These are phyloP conservation scores for Neonectria hederae DNA, from an alignment of 2,329 filamentous ascomycete genomes.

Conservation along the genomic window DNA sequence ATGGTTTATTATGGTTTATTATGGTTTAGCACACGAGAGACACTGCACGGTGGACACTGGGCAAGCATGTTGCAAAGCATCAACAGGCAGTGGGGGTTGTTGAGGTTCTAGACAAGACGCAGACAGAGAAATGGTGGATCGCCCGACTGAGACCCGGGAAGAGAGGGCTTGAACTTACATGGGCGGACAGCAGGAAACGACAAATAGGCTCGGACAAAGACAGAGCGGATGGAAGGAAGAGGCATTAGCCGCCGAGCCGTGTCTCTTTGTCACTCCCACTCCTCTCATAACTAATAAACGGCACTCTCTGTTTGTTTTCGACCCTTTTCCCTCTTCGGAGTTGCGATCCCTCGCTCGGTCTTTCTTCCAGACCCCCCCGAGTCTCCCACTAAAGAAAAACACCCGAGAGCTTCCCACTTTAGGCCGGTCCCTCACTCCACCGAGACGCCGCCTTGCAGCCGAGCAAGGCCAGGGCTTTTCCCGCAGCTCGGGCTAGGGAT, in stretches of 20 bases:
- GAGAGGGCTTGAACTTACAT: background rate
- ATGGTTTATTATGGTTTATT: background rate
- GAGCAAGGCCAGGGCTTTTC: background rate
- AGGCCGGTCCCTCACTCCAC: constrained; percentile 1
- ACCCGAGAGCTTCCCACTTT: background rate
- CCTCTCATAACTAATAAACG: background rate
- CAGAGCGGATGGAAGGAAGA: background rate
- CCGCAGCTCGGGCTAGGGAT: too few relatives aligned
- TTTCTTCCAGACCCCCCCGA: constrained; percentile 8
- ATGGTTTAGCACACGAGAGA: background rate
- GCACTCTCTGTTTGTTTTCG: too few relatives aligned
- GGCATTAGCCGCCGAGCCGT: background rate
- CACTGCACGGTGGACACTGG: too few relatives aligned
- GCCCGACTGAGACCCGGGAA: background rate
- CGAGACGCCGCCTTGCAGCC: constrained; percentile 20
- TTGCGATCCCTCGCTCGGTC: constrained; percentile 18
- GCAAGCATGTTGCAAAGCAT: background rate
- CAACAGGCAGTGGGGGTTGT: background rate
- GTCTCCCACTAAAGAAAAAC: constrained; percentile 4
- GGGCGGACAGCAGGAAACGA: background rate
- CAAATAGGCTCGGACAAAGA: background rate
- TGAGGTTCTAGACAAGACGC: background rate
- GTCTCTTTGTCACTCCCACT: background rate
- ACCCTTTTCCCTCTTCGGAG: constrained; percentile 4
- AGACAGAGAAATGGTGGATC: background rate